These are phyloP conservation scores for Fraxinus ornus DNA, from an alignment of 305 asterid genomes.

Conservation along the genomic window DNA sequence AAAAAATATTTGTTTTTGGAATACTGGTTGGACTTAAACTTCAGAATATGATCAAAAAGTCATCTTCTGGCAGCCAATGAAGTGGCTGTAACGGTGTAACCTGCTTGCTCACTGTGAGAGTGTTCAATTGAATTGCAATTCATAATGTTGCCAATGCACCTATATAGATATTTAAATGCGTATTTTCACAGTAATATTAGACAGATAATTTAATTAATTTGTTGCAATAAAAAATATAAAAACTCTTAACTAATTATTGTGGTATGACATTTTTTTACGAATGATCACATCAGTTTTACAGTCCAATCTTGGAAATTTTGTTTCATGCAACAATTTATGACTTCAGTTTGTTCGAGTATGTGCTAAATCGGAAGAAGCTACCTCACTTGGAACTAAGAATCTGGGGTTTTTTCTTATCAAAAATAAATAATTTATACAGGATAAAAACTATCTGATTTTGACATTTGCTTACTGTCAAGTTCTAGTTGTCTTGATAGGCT, in stretches of 20 bases:
- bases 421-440: neutral
- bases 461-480: neutral
- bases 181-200: neutral
- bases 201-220: neutral
- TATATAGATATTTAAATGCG: neutral
- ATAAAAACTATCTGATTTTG: neutral
- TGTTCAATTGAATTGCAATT: neutral
- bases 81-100: neutral
- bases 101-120: neutral
- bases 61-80: neutral
- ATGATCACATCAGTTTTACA: neutral
- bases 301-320: neutral
- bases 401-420: neutral
- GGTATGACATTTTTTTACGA: neutral
- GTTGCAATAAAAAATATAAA: neutral
- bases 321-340: neutral
- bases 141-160: neutral
- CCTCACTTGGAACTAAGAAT: neutral
- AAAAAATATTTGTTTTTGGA: no score
- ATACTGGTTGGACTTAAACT: no score
- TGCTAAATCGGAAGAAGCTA: neutral
- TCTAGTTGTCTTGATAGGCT: neutral
- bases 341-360: neutral
- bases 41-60: neutral
- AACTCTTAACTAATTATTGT: neutral